Evolutionary conservation across 2,329 filamentous ascomycete genomes (phyloP), one percentile per base, ranked within the genome.

Genomic region (Tolypocladium inflatum): DNA sequence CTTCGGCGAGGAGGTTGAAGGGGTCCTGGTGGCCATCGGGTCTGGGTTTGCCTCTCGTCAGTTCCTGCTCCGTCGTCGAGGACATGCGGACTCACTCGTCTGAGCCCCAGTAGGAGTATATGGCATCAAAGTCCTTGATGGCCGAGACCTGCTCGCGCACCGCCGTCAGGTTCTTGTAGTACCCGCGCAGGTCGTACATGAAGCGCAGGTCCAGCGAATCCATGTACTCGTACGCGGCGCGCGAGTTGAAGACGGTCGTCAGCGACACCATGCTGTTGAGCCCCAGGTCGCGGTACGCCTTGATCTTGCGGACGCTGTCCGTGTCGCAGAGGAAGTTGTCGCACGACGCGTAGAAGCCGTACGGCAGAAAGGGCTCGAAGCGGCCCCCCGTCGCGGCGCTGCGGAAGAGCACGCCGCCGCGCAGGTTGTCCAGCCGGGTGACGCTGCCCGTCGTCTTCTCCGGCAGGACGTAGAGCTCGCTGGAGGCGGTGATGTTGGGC

Each of bases 11-110:
- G 0, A 74, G 73, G 59, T 79, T 72, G 57, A 85, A 75, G 7
- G 81, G 77, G 63, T 84, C 76, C 57, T 80, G 76, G 67, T 76
- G 75, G 23, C 83, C 83, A 64, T 85, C 83, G 6, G 81, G 80
- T 61, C 72, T 75, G 37, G 5, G 10, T 23, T 15, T 38, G n/a
- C 10, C 13, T 41, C n/a, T 19, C 10, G n/a, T 54, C 35, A 41
- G 39, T 21, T 45, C 15, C 33, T 55, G 11, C 17, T 30, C 50
- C 10, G 23, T n/a, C 1, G 33, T 26, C 43, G 35, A 6, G 19
- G 15, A 23, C 17, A 23, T 21, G 11, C 3, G 15, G 10, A 65
- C 71, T 55, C 67, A 74, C 73, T 80, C 76, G 56, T 79, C 77
- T 2, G 73, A 71, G 9, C 68, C 73, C 74, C 76, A 79, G 60